phyloP scores from a whole-genome alignment of 306 rosid species.

The Vigna radiata region DNA sequence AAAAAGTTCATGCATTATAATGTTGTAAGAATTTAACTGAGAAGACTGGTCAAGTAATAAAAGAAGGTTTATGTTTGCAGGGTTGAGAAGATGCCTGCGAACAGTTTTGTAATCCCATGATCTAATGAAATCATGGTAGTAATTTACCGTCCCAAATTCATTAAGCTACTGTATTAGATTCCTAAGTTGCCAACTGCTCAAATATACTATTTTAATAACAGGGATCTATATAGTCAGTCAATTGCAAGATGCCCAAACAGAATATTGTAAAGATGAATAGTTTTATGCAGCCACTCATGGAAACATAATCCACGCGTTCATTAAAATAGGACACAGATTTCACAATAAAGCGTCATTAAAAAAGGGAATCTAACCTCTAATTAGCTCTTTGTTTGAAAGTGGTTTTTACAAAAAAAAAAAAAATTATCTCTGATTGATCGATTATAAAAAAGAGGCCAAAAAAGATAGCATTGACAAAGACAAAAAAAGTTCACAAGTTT shows the following conservation, averaged over 20 bases:
- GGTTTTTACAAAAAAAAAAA: neutral
- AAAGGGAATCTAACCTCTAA: conserved; percentile 22
- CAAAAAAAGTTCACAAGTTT: conserved; percentile 10
- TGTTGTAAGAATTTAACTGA: too few relatives aligned
- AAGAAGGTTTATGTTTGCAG: too few relatives aligned
- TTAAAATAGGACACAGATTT: conserved; percentile 29
- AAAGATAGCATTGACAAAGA: conserved; percentile 18
- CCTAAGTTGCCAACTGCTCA: conserved; percentile 29
- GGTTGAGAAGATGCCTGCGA: too few relatives aligned
- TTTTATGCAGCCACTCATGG: conserved; percentile 29
- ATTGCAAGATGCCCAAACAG: conserved; percentile 28
- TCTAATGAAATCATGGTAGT: too few relatives aligned
- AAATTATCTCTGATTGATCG: neutral
- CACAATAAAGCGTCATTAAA: conserved; percentile 25
- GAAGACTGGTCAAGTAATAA: too few relatives aligned
- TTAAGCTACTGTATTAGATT: neutral
- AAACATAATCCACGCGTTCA: conserved; percentile 14
- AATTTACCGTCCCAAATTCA: too few relatives aligned
- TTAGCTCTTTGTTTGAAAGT: conserved; percentile 25
- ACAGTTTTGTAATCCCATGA: too few relatives aligned
- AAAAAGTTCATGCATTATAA: too few relatives aligned
- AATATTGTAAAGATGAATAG: conserved; percentile 28
- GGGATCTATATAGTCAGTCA: conserved; percentile 21
- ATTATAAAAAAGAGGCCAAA: conserved; percentile 36
- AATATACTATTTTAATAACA: conserved; percentile 27